Evolutionary conservation across 345 rosid species (phyloP), one percentile per base, ranked within the genome.

Genomic region (Eucalyptus coolabah): DNA sequence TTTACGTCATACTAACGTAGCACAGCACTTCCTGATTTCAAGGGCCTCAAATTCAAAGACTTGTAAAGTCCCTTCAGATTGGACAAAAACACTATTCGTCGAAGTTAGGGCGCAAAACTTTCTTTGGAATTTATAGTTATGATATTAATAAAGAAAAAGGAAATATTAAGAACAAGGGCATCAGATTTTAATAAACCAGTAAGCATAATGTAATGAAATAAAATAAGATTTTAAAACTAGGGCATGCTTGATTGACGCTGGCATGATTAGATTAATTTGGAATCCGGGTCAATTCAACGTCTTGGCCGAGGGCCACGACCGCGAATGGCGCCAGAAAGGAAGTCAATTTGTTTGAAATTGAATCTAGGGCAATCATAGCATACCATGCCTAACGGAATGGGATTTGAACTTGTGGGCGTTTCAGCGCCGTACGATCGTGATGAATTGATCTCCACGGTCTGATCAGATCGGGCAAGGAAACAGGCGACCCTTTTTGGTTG

Each of bases 11-110:
- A 5, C 2, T 2, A 6, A 34, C 8, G 11, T 7, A 12, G 6
- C 14, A 5, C 42, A 0, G 1, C 26, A 53, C 26, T 1, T 7
- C 19, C 2, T 40, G 0, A 32, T 67, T 32, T 8, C 9, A 49
- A 49, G 50, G 50, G 5, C 50, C 50, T 12, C 3, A 37, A 11
- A 18, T 37, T 37, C 8, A 10, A 13, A 24, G 15, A 13, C 47
- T 21, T 2, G 16, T 21, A 40, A 40, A 37, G 6, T 4, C 5
- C 26, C 13, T 34, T 34, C 0, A 0, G 4, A 69, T 17, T 17
- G 42, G 44, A 16, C 2, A 6, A 15, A 69, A 69, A 34, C 11
- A 69, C 12, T 9, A 3, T 1, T 9, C 26, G 1, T 72, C 3
- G 82, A 34, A 34, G 6, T 34, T 34, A 10, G 44, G 26, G 3